Conservation (phyloP, 2,329 filamentous ascomycete species). For the Aspergillus alliaceus region DNA sequence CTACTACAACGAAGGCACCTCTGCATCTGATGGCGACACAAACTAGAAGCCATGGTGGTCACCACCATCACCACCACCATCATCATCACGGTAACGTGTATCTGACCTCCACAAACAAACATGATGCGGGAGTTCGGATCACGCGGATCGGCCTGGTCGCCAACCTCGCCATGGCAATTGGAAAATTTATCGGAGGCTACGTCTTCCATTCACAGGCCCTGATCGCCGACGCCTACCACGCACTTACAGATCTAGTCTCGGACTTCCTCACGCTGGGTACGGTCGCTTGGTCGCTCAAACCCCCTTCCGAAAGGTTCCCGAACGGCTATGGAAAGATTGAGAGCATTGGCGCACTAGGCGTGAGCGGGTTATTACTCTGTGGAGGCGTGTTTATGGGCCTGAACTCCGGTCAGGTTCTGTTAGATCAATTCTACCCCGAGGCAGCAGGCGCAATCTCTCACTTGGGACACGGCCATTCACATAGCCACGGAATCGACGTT, state of each 20-base stretch:
- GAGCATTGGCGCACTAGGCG: constrained; percentile 87
- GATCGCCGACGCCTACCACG: constrained; percentile 92
- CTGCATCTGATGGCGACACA: constrained; percentile 42
- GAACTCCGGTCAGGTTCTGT: constrained; percentile 68
- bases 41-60: constrained; percentile 45
- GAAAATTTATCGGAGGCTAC: constrained; percentile 89
- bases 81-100: constrained; percentile 80
- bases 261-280: constrained; percentile 93
- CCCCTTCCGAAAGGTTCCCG: constrained; percentile 80
- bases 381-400: constrained; percentile 92
- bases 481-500: constrained; percentile 53
- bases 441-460: constrained; percentile 52
- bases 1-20: constrained; percentile 23
- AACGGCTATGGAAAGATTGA: constrained; percentile 97
- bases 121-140: constrained; percentile 90
- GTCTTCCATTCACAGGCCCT: constrained; percentile 92
- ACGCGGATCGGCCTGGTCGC: constrained; percentile 85
- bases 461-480: constrained; percentile 46
- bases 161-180: constrained; percentile 91
- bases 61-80: constrained; percentile 60
- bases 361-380: constrained; percentile 84
- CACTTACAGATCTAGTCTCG: constrained; percentile 89
- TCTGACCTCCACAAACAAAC: constrained; percentile 77
- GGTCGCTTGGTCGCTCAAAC: constrained; percentile 87
- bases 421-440: constrained; percentile 72